Evolutionary conservation across 345 rosid genomes (phyloP), one percentile per base, ranked within the genome.

Genomic region (Triadica sebifera): DNA sequence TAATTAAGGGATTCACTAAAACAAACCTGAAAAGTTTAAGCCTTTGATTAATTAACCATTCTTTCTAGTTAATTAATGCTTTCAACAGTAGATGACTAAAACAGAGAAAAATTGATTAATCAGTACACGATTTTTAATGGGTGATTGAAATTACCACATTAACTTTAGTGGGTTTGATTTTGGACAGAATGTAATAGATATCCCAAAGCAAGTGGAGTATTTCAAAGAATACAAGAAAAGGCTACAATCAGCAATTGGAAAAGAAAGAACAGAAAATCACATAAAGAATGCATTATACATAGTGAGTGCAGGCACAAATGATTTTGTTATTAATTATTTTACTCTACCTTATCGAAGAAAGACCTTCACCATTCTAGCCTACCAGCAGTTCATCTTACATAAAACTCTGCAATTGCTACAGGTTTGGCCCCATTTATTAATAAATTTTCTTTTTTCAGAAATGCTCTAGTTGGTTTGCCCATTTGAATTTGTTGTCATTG

Each of bases 301-400:
- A 6, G 41, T 87, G 3, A 82, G 91, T n/a, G 84, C 85, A 0
- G 93, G 89, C 11, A 86, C 94, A 19, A 89, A 89, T 62, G 91
- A 89, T 72, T 89, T 87, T 59, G 76, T 89, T 6, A 62, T 86
- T 74, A 87, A 84, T 71, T 89, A 89, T 69, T 89, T 83, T 43
- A 43, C 86, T 10, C 22, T 94, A 16, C 96, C 94, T 3, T 49
- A 85, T 37, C 84, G 94, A 66, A 79, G 83, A 64, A 84, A 77
- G 37, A 84, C 78, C 74, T 94, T 70, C 84, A 69, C 87, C 39
- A 29, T 87, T 73, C 66, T 81, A 73, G 80, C 80, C 55, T 94
- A 89, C 80, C 82, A 94, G 68, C 86, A 75, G 47, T 88, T 92
- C 79, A 45, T 94, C 70, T 50, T 88, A 55, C 84, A 85, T 67